These are phyloP conservation scores for Akanthomyces muscarius DNA, from an alignment of 2,329 filamentous ascomycete genomes.

Conservation along the genomic window DNA sequence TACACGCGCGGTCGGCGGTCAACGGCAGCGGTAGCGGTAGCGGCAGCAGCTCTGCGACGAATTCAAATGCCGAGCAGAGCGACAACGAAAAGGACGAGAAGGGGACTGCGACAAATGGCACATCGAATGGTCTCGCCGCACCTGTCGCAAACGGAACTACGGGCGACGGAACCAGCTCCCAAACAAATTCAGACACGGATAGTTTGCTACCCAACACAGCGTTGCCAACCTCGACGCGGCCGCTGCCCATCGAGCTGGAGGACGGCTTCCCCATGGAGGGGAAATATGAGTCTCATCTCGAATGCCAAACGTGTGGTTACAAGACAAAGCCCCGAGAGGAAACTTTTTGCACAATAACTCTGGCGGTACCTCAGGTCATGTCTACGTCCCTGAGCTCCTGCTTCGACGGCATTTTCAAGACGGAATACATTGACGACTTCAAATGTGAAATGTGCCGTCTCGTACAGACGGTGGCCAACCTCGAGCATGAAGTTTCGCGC, in stretches of 20 bases:
- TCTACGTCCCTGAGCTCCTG: constrained; percentile 81
- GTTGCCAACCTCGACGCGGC: constrained; percentile 18
- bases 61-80: constrained; percentile 20
- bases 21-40: constrained; percentile 19
- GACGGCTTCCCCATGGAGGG: constrained; percentile 90
- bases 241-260: constrained; percentile 45
- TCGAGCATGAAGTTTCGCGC: constrained; percentile 56
- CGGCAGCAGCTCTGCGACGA: constrained; percentile 1
- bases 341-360: constrained; percentile 84
- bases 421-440: constrained; percentile 95
- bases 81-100: constrained; percentile 20
- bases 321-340: constrained; percentile 79
- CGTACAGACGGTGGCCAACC: constrained; percentile 67
- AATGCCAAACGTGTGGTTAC: constrained; percentile 86
- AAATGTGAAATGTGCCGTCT: constrained; percentile 90
- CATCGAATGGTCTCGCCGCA: background rate
- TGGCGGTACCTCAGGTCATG: constrained; percentile 81
- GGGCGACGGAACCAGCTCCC: constrained; percentile 13
- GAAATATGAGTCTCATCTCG: constrained; percentile 86
- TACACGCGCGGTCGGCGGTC: constrained; percentile 42
- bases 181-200: constrained; percentile 6
- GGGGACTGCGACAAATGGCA: background rate
- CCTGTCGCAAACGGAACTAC: constrained; percentile 2
- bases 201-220: constrained; percentile 20
- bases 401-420: constrained; percentile 91